These are phyloP conservation scores for Penicillium samsonianum DNA, from an alignment of 495 filamentous ascomycete genomes.

Conservation along the genomic window DNA sequence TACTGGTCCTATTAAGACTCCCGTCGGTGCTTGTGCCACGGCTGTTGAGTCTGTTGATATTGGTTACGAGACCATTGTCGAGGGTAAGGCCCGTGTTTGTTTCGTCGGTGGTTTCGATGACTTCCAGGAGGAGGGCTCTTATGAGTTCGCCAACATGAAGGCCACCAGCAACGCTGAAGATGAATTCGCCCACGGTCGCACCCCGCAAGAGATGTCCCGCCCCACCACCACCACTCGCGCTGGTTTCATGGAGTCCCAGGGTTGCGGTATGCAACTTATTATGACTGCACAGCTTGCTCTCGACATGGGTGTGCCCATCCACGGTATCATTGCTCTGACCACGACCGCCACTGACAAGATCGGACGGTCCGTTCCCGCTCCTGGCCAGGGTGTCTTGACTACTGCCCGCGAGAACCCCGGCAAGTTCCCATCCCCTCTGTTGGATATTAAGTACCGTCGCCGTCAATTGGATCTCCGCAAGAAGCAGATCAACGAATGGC, in stretches of 20 bases:
- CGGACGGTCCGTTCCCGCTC: conserved; percentile 93
- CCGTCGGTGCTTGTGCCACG: conserved; percentile 95
- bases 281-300: conserved; percentile 95
- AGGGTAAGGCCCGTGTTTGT: conserved; percentile 95
- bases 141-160: conserved; percentile 99
- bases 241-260: conserved; percentile 99
- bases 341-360: conserved; percentile 99
- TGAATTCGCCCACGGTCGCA: conserved; percentile 92
- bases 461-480: conserved; percentile 90
- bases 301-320: conserved; percentile 98
- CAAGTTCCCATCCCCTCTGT: conserved; percentile 90
- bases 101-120: conserved; percentile 99
- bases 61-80: conserved; percentile 95
- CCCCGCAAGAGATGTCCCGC: conserved; percentile 95
- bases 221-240: conserved; percentile 95
- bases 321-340: conserved; percentile 90
- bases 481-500: conserved; percentile 91
- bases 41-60: conserved; percentile 97
- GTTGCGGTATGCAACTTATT: conserved; percentile 96
- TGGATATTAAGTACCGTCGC: conserved; percentile 96
- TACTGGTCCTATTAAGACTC: conserved; percentile 97
- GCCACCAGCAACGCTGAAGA: conserved; percentile 96
- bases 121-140: conserved; percentile 98
- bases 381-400: conserved; percentile 96
- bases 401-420: conserved; percentile 86